Evolutionary conservation across 176 grass and related monocot species (phyloP).

Genomic region (Pontederia crassipes): DNA sequence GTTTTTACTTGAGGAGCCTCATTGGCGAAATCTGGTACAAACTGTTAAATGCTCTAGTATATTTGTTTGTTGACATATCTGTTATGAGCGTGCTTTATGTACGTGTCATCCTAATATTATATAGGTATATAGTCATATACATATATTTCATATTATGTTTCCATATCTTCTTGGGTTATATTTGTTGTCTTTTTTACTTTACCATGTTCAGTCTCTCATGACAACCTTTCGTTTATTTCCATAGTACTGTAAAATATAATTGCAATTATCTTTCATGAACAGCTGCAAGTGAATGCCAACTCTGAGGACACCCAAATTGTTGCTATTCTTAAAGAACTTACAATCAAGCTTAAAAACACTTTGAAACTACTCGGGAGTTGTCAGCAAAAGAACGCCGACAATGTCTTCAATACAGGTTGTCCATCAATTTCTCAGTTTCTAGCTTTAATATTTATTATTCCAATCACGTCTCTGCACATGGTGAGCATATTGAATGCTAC

Average conservation of each 20-base stretch:
- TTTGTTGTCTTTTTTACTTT: too few relatives aligned
- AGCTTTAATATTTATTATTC: not conserved
- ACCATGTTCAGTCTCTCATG: too few relatives aligned
- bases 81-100: not conserved
- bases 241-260: not conserved
- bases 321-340: conserved; percentile 48
- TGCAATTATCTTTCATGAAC: conserved; percentile 21
- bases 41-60: not conserved
- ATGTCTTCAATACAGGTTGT: conserved; percentile 91
- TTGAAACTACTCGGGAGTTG: conserved; percentile 69
- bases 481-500: too few relatives aligned
- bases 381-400: conserved; percentile 78
- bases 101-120: too few relatives aligned
- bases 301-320: conserved; percentile 44
- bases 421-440: conserved; percentile 13
- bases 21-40: conserved; percentile 44
- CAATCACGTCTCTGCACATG: not conserved
- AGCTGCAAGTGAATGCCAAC: conserved; percentile 61
- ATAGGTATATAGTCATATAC: too few relatives aligned
- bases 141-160: too few relatives aligned
- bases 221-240: too few relatives aligned
- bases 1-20: conserved; percentile 52
- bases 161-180: too few relatives aligned
- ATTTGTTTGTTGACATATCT: too few relatives aligned
- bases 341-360: conserved; percentile 64